Evolutionary conservation across 306 rosid genomes (phyloP).

Genomic region (Begonia loranthoides): DNA sequence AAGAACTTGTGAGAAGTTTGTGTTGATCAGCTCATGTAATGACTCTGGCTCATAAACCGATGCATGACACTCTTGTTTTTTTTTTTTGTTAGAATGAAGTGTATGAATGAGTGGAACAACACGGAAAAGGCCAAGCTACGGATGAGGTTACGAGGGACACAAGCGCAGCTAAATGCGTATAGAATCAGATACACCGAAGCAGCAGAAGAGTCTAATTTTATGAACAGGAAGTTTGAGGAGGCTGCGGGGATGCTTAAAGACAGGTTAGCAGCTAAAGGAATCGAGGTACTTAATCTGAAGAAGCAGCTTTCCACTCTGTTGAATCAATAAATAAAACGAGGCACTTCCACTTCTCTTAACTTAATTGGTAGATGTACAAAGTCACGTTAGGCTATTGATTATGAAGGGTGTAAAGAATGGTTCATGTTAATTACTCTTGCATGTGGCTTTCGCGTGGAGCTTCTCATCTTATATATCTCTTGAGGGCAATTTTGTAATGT

Average conservation of each 20-base stretch:
- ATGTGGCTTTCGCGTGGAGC: too few relatives aligned
- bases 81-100: slow-evolving; percentile 30
- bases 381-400: too few relatives aligned
- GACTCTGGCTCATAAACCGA: too few relatives aligned
- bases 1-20: too few relatives aligned
- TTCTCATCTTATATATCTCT: too few relatives aligned
- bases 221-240: slow-evolving; percentile 37
- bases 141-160: slow-evolving; percentile 65
- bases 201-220: slow-evolving; percentile 26
- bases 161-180: slow-evolving; percentile 46
- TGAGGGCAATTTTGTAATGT: too few relatives aligned
- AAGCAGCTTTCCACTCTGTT: slow-evolving; percentile 31
- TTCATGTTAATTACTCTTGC: too few relatives aligned
- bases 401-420: too few relatives aligned
- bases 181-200: slow-evolving; percentile 41
- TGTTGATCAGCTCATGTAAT: too few relatives aligned
- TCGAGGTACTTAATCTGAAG: slow-evolving; percentile 52
- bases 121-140: slow-evolving; percentile 36
- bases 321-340: slow-evolving; percentile 5
- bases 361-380: too few relatives aligned
- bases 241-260: slow-evolving; percentile 47
- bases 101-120: slow-evolving; percentile 6
- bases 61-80: not conserved
- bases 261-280: slow-evolving; percentile 38
- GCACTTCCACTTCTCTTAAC: not conserved